Percentiles rank a stretch among this genome's conserved stretches.
phyloP scores from a whole-genome alignment of 2,329 filamentous ascomycete species.

The Colletotrichum sp. region DNA sequence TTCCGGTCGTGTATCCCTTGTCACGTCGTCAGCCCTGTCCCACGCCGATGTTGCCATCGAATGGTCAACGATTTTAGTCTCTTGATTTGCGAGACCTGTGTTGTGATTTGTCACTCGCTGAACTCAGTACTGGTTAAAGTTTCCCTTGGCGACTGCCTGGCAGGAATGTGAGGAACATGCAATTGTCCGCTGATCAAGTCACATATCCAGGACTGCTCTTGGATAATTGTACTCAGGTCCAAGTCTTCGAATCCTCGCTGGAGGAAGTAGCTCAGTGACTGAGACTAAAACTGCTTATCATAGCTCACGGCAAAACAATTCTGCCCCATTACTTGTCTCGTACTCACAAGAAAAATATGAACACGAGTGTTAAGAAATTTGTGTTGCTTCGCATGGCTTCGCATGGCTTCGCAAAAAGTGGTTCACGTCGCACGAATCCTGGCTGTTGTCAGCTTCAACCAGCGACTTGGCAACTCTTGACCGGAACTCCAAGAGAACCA shows the following conservation, averaged over 20 bases:
- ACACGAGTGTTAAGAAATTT: background rate
- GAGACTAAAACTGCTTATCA: fast-evolving
- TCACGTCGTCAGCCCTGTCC: background rate
- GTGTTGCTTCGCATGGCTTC: background rate
- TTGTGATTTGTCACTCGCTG: background rate
- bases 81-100: background rate
- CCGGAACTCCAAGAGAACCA: background rate
- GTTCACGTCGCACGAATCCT: background rate
- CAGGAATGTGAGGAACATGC: background rate
- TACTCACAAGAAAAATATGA: background rate
- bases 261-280: background rate
- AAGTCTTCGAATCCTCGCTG: background rate
- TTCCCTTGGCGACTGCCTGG: background rate
- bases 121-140: background rate
- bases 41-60: background rate
- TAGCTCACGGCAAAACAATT: background rate
- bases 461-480: background rate
- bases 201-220: background rate
- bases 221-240: background rate
- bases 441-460: background rate
- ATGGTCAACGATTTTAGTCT: background rate
- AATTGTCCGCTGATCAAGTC: background rate
- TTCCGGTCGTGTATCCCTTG: background rate
- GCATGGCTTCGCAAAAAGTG: no score
- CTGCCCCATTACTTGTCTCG: background rate